Base-by-base conservation (phyloP, 805 yeast genomes). In the Barnettozyma botsteinii region DNA sequence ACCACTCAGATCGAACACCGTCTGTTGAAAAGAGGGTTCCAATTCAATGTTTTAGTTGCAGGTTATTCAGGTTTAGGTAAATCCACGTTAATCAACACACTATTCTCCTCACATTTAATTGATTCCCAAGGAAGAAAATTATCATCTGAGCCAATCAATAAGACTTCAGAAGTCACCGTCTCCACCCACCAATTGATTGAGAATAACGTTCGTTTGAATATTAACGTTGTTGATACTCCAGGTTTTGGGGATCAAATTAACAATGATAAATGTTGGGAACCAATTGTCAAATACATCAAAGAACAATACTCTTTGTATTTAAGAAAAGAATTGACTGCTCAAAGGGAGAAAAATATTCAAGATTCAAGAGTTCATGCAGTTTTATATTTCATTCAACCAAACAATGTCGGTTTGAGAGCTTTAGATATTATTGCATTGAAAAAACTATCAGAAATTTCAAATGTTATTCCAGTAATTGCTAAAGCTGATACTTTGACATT, bases 161-260 rank as follows among this genome's bases (percentile, higher is more conserved):
- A 84, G 53, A 91, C 98, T 23, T 77, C 94, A 4, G 96, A 88
- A 59, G 83, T 91, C 60, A 75, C 77, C 48, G 81, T 81, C 21
- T 70, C 79, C 22, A 62, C 75, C n/a, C 89, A 82, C 46, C 71
- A 74, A 14, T 71, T 93, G 49, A 64, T 78, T 42, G 98, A 93
- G 65, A 88, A 87, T 61, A 85, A 84, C 49, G 98, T 93, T 42
- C 79, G 81, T 47, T 76, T 93, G 60, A 82, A 82, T 55, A 68
- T 93, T 48, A 89, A 87, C 54, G 79, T 93, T 41, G 85, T 93
- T 58, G 98, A 93, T 61, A 93, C 98, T 4, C 98, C 98, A 17
- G 98, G 98, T 13, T 93, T 87, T 69, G 98, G 96, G 29, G 98
- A 93, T 70, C 96, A 85, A 66, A 84, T 93, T 51, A 85, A 88